These are phyloP conservation scores for Boletus sp. DNA, from an alignment of 768 basidiomycete species.

Conservation along the genomic window DNA sequence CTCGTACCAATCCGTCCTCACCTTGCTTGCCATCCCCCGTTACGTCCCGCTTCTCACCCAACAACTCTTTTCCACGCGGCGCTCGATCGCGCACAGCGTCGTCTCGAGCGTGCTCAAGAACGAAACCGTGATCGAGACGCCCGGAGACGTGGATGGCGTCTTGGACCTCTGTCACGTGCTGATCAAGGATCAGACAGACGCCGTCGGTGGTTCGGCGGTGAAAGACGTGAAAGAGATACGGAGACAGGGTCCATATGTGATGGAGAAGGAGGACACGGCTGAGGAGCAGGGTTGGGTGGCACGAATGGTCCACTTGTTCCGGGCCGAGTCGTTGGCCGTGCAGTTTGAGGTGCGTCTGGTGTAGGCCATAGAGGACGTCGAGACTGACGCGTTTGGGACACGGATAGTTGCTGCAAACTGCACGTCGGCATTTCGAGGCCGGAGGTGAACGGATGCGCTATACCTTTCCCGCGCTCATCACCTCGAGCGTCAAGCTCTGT, in stretches of 20 bases:
- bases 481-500: slow-evolving; percentile 89
- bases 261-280: slow-evolving; percentile 87
- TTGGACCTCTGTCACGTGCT: slow-evolving; percentile 89
- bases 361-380: neutral
- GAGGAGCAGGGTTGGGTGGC: slow-evolving; percentile 99
- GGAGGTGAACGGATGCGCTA: slow-evolving; percentile 95
- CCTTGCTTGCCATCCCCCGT: slow-evolving; percentile 91
- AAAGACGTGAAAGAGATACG: slow-evolving; percentile 43
- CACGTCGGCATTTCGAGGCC: slow-evolving; percentile 83
- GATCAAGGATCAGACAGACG: slow-evolving; percentile 81
- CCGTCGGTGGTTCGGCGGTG: slow-evolving; percentile 31
- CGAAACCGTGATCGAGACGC: slow-evolving; percentile 90
- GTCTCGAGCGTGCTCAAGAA: slow-evolving; percentile 95
- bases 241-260: slow-evolving; percentile 56
- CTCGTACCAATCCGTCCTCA: slow-evolving; percentile 94
- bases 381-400: neutral
- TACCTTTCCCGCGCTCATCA: slow-evolving; percentile 96
- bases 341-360: slow-evolving; percentile 77
- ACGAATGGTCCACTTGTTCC: slow-evolving; percentile 95
- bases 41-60: slow-evolving; percentile 80
- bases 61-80: slow-evolving; percentile 88
- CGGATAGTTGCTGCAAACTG: slow-evolving; percentile 83
- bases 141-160: slow-evolving; percentile 93
- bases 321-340: slow-evolving; percentile 77
- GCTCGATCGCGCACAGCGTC: slow-evolving; percentile 92